Evolutionary conservation across 2,329 filamentous ascomycete species (phyloP).

Genomic region (Lachnellula willkommii): DNA sequence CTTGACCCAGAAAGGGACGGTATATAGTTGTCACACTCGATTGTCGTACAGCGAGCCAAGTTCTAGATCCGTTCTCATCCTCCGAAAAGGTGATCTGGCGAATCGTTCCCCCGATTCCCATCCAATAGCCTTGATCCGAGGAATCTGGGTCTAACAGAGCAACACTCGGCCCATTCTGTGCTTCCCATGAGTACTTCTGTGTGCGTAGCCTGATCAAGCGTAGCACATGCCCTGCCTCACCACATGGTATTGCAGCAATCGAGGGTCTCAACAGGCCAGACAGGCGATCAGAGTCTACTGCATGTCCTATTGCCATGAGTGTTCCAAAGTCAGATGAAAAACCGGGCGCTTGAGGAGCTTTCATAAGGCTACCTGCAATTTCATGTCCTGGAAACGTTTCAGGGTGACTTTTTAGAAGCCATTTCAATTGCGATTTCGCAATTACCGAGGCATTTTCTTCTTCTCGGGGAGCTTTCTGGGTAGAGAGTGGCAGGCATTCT

Average conservation of each 20-base stretch:
- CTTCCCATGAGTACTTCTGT: slow-evolving; percentile 27
- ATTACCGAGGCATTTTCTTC: slow-evolving; percentile 7
- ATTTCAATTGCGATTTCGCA: slow-evolving; percentile 19
- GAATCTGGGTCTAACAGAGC: slow-evolving; percentile 16
- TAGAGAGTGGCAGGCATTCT: slow-evolving; percentile 22
- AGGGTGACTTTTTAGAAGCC: slow-evolving; percentile 22
- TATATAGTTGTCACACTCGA: slow-evolving; percentile 39
- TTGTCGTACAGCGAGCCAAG: slow-evolving; percentile 44
- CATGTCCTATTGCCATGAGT: slow-evolving; percentile 22
- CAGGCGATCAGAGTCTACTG: slow-evolving; percentile 16
- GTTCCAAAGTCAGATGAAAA: slow-evolving; percentile 9
- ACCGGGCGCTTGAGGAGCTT: slow-evolving; percentile 3
- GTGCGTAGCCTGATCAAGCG: slow-evolving; percentile 24
- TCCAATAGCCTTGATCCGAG: slow-evolving; percentile 27
- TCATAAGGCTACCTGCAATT: slow-evolving; percentile 10
- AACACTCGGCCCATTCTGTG: slow-evolving; percentile 17
- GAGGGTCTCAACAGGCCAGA: slow-evolving; percentile 12
- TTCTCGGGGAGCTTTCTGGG: slow-evolving; percentile 9
- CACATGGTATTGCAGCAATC: slow-evolving; percentile 27
- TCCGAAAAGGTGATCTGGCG: slow-evolving; percentile 43
- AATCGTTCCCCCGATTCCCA: slow-evolving; percentile 37
- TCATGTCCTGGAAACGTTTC: slow-evolving; percentile 21
- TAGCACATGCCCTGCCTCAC: slow-evolving; percentile 29
- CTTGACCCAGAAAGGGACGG: slow-evolving; percentile 27
- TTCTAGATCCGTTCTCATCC: slow-evolving; percentile 31